Percentiles rank a stretch among this genome's conserved stretches.
Conservation (phyloP, 441 rosid genomes). For the Erodium chrysanthum region DNA sequence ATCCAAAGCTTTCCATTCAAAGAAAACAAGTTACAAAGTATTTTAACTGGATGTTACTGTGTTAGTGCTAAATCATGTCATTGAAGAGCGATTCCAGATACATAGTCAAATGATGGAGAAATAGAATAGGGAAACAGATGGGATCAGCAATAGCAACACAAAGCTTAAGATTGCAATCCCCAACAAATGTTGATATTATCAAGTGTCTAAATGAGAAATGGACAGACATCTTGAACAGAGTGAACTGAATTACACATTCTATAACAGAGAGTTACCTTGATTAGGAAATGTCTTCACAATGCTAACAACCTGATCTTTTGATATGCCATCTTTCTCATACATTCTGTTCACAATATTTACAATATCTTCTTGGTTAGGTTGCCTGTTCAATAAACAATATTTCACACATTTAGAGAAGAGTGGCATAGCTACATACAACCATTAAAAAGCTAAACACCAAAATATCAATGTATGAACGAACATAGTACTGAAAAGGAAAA, state of each 20-base stretch:
- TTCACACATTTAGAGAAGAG: constrained; percentile 15
- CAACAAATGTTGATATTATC: not conserved
- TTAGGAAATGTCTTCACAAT: constrained; percentile 74
- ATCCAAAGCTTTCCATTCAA: constrained; percentile 55
- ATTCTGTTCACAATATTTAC: constrained; percentile 75
- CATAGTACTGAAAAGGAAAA: not conserved
- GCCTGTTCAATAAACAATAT: constrained; percentile 43
- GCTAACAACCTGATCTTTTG: constrained; percentile 47
- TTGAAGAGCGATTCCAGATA: not conserved
- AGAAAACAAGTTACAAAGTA: not conserved
- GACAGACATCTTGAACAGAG: not conserved
- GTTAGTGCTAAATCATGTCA: not conserved
- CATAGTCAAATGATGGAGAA: not conserved
- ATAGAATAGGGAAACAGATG: not conserved
- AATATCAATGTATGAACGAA: not conserved
- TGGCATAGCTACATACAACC: constrained; percentile 9
- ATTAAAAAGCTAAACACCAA: not conserved
- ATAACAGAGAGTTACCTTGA: constrained; percentile 52
- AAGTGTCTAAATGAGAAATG: not conserved
- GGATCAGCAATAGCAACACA: constrained; percentile 2
- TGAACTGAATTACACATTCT: not conserved
- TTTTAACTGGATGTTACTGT: not conserved
- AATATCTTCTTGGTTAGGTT: constrained; percentile 75
- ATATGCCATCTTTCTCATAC: constrained; percentile 83
- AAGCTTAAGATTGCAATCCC: not conserved